phyloP scores from a whole-genome alignment of 768 basidiomycete genomes.

The Pulveroboletus sp. region DNA sequence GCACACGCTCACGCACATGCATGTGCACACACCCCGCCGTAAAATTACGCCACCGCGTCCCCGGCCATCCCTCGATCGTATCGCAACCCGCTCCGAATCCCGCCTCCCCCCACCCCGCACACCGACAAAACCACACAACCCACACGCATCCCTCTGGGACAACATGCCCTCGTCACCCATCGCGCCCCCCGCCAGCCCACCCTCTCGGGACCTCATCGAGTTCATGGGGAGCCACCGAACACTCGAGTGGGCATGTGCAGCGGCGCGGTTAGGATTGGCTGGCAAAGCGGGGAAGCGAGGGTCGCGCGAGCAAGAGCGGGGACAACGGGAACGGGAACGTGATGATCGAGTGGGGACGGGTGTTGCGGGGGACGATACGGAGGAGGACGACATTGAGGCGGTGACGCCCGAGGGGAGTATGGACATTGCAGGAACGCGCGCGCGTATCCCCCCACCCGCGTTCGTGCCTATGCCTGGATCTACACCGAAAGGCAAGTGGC shows the following conservation, averaged over 20 bases:
- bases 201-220: slow-evolving; percentile 30
- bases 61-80: slow-evolving; percentile 31
- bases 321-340: neutral
- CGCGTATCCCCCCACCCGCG: neutral
- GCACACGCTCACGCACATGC: neutral
- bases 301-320: neutral
- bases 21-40: slow-evolving; percentile 24
- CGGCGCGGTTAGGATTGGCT: slow-evolving; percentile 47
- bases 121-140: slow-evolving; percentile 29
- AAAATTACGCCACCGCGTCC: slow-evolving; percentile 30
- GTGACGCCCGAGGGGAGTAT: slow-evolving; percentile 60
- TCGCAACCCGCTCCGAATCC: slow-evolving; percentile 31
- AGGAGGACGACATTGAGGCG: slow-evolving; percentile 63
- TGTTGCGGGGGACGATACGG: slow-evolving; percentile 57
- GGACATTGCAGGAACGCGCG: slow-evolving; percentile 31
- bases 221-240: slow-evolving; percentile 28
- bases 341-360: slow-evolving; percentile 25
- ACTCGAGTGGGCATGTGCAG: slow-evolving; percentile 35
- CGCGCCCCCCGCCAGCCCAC: slow-evolving; percentile 33
- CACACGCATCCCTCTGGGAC: slow-evolving; percentile 28
- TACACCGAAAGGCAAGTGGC: slow-evolving; percentile 1
- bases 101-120: slow-evolving; percentile 30
- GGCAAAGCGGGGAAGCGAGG: slow-evolving; percentile 39
- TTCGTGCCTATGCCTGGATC: neutral
- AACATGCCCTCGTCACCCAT: slow-evolving; percentile 45